Evolutionary conservation across 352 stramenopile species (phyloP).

Genomic region (Paralagenidium karlingii): DNA sequence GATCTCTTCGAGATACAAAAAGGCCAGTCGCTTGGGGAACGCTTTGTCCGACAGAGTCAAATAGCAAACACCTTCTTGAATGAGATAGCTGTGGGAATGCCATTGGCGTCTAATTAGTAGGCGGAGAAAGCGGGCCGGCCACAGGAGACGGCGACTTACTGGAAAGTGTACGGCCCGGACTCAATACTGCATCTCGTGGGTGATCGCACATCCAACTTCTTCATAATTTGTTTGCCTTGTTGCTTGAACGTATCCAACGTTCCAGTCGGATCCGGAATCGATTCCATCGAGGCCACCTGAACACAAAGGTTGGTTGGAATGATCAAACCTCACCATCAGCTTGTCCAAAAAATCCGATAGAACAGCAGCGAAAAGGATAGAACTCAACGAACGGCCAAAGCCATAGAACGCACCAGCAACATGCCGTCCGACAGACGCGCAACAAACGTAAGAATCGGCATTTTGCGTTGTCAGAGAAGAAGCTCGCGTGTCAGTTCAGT

Average conservation of each 20-base stretch:
- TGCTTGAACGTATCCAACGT: slow-evolving; percentile 86
- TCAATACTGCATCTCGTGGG: slow-evolving; percentile 92
- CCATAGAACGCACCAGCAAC: slow-evolving; percentile 51
- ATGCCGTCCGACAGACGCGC: slow-evolving; percentile 90
- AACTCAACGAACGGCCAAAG: not conserved
- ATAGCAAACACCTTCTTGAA: slow-evolving; percentile 93
- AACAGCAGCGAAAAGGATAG: not conserved
- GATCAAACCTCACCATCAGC: not conserved
- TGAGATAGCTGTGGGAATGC: slow-evolving; percentile 84
- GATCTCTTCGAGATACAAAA: slow-evolving; percentile 96
- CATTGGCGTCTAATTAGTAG: not conserved
- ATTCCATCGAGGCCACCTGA: slow-evolving; percentile 90
- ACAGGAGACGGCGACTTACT: slow-evolving; percentile 38
- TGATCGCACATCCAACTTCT: slow-evolving; percentile 83
- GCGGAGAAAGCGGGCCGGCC: not conserved
- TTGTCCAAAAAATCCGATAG: no score
- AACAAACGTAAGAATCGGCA: slow-evolving; percentile 93
- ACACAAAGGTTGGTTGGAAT: not conserved
- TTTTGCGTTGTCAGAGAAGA: slow-evolving; percentile 13
- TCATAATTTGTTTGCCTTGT: slow-evolving; percentile 91
- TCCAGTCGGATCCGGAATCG: slow-evolving; percentile 59
- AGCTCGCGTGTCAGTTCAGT: not conserved
- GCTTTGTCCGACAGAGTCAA: slow-evolving; percentile 92
- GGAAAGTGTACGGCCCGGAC: slow-evolving; percentile 85
- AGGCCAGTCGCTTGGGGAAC: slow-evolving; percentile 96